Evolutionary conservation across 2,329 filamentous ascomycete species (phyloP).

Genomic region (Apiospora koreana): DNA sequence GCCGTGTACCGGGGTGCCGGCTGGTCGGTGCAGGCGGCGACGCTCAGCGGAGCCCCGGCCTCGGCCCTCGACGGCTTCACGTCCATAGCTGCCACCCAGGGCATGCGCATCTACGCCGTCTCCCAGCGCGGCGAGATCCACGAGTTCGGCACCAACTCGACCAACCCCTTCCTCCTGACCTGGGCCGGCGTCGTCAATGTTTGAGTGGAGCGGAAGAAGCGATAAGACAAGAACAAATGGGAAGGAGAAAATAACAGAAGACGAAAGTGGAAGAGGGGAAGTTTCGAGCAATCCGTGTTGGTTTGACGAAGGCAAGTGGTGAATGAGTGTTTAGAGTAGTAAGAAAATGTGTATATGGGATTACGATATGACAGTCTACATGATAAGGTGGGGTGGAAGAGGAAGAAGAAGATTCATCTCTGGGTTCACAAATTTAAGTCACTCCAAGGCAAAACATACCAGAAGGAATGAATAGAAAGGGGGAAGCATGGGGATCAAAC

Average conservation of each 20-base stretch:
- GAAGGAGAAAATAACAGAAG: background rate
- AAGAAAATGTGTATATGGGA: background rate
- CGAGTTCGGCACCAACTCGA: slow-evolving; percentile 15
- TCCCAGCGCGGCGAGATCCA: slow-evolving; percentile 14
- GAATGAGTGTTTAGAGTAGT: background rate
- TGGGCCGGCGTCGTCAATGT: slow-evolving; percentile 10
- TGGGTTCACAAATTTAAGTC: background rate
- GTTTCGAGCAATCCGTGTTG: background rate
- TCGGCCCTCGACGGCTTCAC: slow-evolving; percentile 6
- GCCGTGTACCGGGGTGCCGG: slow-evolving; percentile 12
- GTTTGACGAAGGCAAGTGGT: background rate
- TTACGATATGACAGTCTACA: background rate
- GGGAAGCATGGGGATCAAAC: background rate
- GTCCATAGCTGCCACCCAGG: slow-evolving; percentile 18
- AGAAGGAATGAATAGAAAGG: background rate
- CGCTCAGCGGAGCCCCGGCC: slow-evolving; percentile 11
- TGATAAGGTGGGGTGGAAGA: background rate
- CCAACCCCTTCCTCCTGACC: slow-evolving; percentile 14
- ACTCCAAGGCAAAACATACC: background rate
- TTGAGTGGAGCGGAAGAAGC: background rate
- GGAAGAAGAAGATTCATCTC: background rate
- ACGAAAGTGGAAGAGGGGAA: background rate
- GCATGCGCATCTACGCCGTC: slow-evolving; percentile 14
- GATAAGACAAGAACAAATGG: background rate
- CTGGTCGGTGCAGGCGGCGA: slow-evolving; percentile 14